A percentile compares a stretch with the other conserved stretches of the same genome.
Conservation (phyloP, 306 rosid genomes). For the Cyclanthera cordifolia region DNA sequence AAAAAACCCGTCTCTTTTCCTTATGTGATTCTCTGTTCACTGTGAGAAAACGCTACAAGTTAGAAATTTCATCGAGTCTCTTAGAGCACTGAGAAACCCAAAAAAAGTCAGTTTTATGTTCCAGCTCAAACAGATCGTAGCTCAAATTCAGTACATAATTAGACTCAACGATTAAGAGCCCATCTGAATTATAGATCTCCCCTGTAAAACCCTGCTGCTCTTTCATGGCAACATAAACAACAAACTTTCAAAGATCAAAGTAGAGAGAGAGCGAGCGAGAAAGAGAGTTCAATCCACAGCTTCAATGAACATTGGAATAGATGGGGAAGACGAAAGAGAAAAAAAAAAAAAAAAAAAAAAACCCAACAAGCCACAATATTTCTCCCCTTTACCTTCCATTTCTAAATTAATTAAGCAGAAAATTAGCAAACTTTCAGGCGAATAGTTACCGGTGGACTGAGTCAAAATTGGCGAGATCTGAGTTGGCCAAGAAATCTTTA, state of each 20-base stretch:
- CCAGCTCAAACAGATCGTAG: conserved; percentile 5
- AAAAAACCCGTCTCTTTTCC: not conserved
- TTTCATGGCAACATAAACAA: not conserved
- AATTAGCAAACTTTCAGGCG: conserved; percentile 1
- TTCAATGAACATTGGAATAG: not conserved
- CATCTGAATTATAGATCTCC: conserved; percentile 13
- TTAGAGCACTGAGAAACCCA: not conserved
- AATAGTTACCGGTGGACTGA: conserved; percentile 16
- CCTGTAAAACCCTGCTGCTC: conserved; percentile 8
- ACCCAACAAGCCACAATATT: not conserved
- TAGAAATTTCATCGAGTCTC: not conserved
- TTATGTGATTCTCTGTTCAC: conserved; percentile 1
- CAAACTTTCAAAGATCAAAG: not conserved
- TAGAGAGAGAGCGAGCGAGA: not conserved
- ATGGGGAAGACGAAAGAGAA: not conserved
- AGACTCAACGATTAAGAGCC: not conserved
- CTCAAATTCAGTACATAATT: not conserved
- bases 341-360: not conserved
- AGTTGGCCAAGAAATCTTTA: not conserved
- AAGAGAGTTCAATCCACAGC: not conserved
- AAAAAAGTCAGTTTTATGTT: not conserved
- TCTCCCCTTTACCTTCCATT: not conserved
- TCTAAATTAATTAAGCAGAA: not conserved
- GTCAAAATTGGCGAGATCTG: conserved; percentile 16
- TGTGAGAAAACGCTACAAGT: conserved; percentile 1